These are phyloP conservation scores for Priceomyces castillae DNA, from an alignment of 805 yeast species.

Conservation along the genomic window DNA sequence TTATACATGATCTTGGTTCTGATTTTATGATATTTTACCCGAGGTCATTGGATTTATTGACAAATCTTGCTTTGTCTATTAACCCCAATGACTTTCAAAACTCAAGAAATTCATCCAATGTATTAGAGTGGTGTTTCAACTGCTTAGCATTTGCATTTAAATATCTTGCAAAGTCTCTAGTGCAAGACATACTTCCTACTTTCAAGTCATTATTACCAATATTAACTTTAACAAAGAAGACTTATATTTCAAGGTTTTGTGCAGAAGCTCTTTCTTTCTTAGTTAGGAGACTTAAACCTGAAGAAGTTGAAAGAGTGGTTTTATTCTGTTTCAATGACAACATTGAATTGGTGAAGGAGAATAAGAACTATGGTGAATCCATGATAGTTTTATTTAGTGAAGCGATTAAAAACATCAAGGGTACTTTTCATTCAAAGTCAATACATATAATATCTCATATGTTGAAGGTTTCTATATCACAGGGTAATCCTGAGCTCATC, in stretches of 20 bases:
- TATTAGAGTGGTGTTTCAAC: constrained; percentile 81
- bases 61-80: constrained; percentile 39
- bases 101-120: constrained; percentile 52
- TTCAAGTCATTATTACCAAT: constrained; percentile 63
- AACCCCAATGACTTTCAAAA: constrained; percentile 50
- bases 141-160: constrained; percentile 86
- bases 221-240: constrained; percentile 54
- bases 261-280: constrained; percentile 89
- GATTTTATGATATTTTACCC: constrained; percentile 77
- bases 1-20: constrained; percentile 88
- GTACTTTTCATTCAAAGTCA: constrained; percentile 73
- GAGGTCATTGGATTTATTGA: constrained; percentile 49
- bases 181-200: constrained; percentile 65
- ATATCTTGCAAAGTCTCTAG: constrained; percentile 66
- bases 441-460: constrained; percentile 46
- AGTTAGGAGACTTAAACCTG: constrained; percentile 60
- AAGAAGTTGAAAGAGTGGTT: constrained; percentile 47
- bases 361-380: constrained; percentile 53
- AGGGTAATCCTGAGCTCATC: constrained; percentile 18
- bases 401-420: constrained; percentile 68
- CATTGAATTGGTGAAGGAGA: constrained; percentile 28
- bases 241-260: constrained; percentile 73
- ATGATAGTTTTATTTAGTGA: constrained; percentile 65
- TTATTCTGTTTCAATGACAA: constrained; percentile 39
- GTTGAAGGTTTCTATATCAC: constrained; percentile 31